A percentile compares a stretch with the other conserved stretches of the same genome.
Evolutionary conservation across 208 protist species (phyloP).

Genomic region (Acanthamoeba rhysodes): DNA sequence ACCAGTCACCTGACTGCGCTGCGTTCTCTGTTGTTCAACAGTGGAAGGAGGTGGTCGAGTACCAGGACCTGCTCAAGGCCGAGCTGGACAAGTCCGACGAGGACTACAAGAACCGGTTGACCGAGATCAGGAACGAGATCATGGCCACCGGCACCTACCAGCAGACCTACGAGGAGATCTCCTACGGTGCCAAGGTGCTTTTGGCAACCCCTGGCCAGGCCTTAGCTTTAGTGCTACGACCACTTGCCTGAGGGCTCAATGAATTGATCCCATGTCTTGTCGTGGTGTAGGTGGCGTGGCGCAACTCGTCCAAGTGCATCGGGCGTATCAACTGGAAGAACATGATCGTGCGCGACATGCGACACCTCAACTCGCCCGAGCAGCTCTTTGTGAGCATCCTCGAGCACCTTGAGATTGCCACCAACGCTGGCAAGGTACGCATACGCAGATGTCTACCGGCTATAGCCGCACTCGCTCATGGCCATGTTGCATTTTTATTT

Average conservation of each 20-base stretch:
- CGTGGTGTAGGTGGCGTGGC: constrained; percentile 44
- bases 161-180: constrained; percentile 54
- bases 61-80: constrained; percentile 32
- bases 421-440: constrained; percentile 31
- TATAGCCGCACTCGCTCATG: too few species aligned
- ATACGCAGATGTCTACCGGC: too few species aligned
- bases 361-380: constrained; percentile 6
- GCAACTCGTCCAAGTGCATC: constrained; percentile 51
- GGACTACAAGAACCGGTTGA: not conserved
- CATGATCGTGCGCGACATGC: constrained; percentile 66
- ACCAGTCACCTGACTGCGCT: not conserved
- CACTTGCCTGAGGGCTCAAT: too few species aligned
- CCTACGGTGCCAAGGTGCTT: constrained; percentile 18
- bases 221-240: too few species aligned
- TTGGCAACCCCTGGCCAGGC: too few species aligned
- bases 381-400: constrained; percentile 33
- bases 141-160: constrained; percentile 49
- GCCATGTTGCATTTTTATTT: too few species aligned
- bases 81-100: constrained; percentile 51
- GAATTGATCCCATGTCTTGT: too few species aligned
- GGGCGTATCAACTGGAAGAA: constrained; percentile 69
- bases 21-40: not conserved
- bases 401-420: constrained; percentile 38
- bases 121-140: constrained; percentile 54
- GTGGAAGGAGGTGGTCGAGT: constrained; percentile 34